These are phyloP conservation scores for Funneliformis geosporum DNA, from an alignment of 192 early-diverging fungal species.

Conservation along the genomic window DNA sequence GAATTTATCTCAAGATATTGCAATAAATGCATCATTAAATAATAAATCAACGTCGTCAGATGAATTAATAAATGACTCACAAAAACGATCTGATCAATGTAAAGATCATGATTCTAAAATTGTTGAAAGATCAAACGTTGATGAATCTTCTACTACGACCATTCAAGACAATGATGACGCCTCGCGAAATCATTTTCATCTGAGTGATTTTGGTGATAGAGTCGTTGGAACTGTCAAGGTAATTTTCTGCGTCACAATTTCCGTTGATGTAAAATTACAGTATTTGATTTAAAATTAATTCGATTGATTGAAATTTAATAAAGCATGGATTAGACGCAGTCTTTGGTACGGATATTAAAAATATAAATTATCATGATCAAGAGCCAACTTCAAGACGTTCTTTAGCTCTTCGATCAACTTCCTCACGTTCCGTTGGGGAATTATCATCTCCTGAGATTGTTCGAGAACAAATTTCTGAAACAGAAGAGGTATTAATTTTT, in stretches of 20 bases:
- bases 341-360: neutral
- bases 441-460: neutral
- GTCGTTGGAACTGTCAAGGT: neutral
- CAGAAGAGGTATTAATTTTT: neutral
- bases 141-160: too few relatives aligned
- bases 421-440: too few relatives aligned
- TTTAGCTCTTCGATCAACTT: neutral
- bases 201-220: neutral
- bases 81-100: neutral
- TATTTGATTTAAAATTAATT: neutral
- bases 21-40: neutral
- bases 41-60: neutral
- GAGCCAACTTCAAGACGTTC: neutral
- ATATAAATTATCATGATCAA: neutral
- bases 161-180: too few relatives aligned
- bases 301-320: neutral
- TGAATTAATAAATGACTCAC: neutral
- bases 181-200: neutral
- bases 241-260: neutral
- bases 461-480: neutral
- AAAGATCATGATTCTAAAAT: neutral
- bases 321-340: neutral
- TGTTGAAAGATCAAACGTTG: neutral
- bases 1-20: too few relatives aligned
- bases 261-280: neutral